phyloP scores from a whole-genome alignment of 2,329 filamentous ascomycete genomes.

The Colletotrichum karsti region DNA sequence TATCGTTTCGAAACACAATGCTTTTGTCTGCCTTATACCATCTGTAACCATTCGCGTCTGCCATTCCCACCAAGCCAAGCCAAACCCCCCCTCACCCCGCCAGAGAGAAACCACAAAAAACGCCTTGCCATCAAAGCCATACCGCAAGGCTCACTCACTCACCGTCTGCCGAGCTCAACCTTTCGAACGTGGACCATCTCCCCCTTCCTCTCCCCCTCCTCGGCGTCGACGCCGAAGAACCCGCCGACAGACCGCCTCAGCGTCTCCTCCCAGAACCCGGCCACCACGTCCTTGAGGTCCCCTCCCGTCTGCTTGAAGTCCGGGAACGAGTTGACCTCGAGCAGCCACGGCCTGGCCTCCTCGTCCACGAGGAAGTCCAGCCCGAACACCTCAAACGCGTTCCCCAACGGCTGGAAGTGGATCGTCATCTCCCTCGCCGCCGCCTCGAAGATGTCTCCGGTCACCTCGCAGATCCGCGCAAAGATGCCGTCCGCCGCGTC shows the following conservation, averaged over 20 bases:
- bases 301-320: constrained; percentile 93
- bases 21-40: not conserved
- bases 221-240: constrained; percentile 65
- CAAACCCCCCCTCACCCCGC: no score
- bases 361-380: constrained; percentile 87
- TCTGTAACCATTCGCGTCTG: not conserved
- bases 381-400: constrained; percentile 92
- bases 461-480: constrained; percentile 76
- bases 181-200: constrained; percentile 62
- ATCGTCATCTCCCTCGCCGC: constrained; percentile 84
- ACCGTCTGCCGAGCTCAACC: constrained; percentile 61
- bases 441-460: constrained; percentile 84
- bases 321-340: constrained; percentile 96
- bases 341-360: constrained; percentile 71
- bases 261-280: constrained; percentile 79
- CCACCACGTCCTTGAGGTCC: constrained; percentile 76
- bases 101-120: no score
- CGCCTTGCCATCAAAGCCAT: not conserved
- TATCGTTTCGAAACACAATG: not conserved
- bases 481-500: constrained; percentile 71
- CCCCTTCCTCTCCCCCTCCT: constrained; percentile 34
- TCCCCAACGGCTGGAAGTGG: constrained; percentile 89
- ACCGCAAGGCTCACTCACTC: constrained; percentile 16
- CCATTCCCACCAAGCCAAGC: not conserved
- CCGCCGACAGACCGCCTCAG: constrained; percentile 71